Evolutionary conservation across 257 asterid genomes (phyloP), one percentile per base, ranked within the genome.

Genomic region (Henckelia pumila): DNA sequence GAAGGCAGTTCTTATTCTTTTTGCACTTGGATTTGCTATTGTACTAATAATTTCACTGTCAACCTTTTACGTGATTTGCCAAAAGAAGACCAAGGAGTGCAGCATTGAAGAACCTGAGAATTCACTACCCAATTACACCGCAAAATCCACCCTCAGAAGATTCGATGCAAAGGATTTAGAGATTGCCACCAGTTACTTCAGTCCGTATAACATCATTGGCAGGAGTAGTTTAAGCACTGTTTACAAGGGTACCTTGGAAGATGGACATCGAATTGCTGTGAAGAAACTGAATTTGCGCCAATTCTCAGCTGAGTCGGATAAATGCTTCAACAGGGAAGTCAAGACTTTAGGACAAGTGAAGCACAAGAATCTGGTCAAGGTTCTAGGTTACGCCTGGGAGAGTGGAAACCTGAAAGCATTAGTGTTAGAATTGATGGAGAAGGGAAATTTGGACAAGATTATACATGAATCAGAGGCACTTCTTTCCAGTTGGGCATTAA

Each of bases 351-450:
- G 85, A 61, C 85, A 75, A 56, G 26, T 92, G 67, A 75, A 89
- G 71, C 98, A 92, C 72, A 83, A 79, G 78, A 89, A 92, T 67
- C 80, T 92, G 19, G 98, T 87, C 7, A 92, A 81, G 73, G 79
- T 92, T 16, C 68, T 84, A 1, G 96, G 98, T 10, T 92, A 85
- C 47, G 94, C 96, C 17, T 92, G 95, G 96, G 88, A 87, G 86
- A 85, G 95, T 59, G 62, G 82, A 3, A 85, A 68, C 63, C 74
- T 89, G 47, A 87, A 77, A 73, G 98, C 89, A 10, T 30, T 92
- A 53, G 88, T 89, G 29, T 68, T 92, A 49, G 89, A 89, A 44
- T 85, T 78, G 78, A 92, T 92, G 98, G 90, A 92, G 80, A 85
- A 80, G 55, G 98, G 98, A 8, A 87, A 56, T 85, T 70, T 92